These are phyloP conservation scores for Lathyrus aphaca DNA, from an alignment of 306 rosid genomes.

Conservation along the genomic window DNA sequence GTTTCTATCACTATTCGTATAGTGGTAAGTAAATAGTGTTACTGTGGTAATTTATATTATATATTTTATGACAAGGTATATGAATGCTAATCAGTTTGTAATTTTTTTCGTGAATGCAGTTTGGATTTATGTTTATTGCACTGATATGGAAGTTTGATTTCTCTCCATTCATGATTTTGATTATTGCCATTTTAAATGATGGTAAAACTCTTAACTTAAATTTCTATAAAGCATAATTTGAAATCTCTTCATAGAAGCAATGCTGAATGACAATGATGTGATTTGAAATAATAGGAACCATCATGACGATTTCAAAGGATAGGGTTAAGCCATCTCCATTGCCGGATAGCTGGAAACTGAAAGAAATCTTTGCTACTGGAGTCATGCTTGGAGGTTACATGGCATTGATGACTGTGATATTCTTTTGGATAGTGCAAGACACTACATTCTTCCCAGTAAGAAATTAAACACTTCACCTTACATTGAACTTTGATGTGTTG, in stretches of 20 bases:
- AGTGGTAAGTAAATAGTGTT: slow-evolving; percentile 66
- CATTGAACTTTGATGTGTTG: slow-evolving; percentile 9
- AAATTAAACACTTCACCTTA: background rate
- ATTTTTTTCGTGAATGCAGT: slow-evolving; percentile 58
- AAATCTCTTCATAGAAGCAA: slow-evolving; percentile 11
- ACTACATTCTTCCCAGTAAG: slow-evolving; percentile 80
- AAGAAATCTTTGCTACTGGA: slow-evolving; percentile 91
- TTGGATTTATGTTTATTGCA: slow-evolving; percentile 94
- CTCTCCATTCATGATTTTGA: slow-evolving; percentile 99
- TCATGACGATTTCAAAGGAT: slow-evolving; percentile 99
- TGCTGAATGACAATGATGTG: background rate
- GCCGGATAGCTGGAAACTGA: slow-evolving; percentile 99
- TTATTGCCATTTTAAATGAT: slow-evolving; percentile 93
- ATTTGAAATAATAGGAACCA: slow-evolving; percentile 61
- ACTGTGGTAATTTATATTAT: background rate
- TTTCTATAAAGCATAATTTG: background rate
- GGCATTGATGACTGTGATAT: slow-evolving; percentile 91
- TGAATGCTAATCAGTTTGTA: slow-evolving; percentile 9
- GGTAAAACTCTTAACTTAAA: slow-evolving; percentile 52
- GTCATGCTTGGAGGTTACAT: slow-evolving; percentile 88
- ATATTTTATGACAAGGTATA: background rate
- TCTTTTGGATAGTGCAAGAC: slow-evolving; percentile 84
- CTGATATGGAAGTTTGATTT: slow-evolving; percentile 95
- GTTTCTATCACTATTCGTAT: slow-evolving; percentile 99
- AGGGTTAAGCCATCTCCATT: slow-evolving; percentile 96